Percentiles rank a stretch among this genome's conserved stretches.
phyloP scores from a whole-genome alignment of 305 asterid species.

The Salvia sclarea region DNA sequence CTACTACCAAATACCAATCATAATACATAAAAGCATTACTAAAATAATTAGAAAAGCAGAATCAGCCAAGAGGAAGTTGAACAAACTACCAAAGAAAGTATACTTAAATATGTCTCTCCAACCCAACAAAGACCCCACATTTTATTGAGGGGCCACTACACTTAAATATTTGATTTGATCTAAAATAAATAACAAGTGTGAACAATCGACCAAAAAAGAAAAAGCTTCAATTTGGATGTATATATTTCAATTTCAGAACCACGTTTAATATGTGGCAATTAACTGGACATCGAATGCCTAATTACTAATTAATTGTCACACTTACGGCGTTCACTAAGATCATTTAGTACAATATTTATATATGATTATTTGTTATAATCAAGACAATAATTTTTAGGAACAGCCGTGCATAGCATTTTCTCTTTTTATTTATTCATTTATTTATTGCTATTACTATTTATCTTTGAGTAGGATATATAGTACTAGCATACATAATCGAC shows the following conservation, averaged over 20 bases:
- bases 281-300: background rate
- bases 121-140: slow-evolving; percentile 20
- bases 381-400: too few relatives aligned
- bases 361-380: too few relatives aligned
- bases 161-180: background rate
- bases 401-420: too few relatives aligned
- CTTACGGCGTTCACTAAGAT: background rate
- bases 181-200: too few relatives aligned
- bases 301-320: background rate
- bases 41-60: slow-evolving; percentile 23
- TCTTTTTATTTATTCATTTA: too few relatives aligned
- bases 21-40: slow-evolving; percentile 37
- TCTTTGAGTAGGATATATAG: too few relatives aligned
- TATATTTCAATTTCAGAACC: background rate
- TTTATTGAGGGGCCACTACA: slow-evolving; percentile 27
- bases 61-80: slow-evolving; percentile 33
- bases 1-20: slow-evolving; percentile 58
- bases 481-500: too few relatives aligned
- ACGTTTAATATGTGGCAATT: background rate
- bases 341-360: too few relatives aligned
- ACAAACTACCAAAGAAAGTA: slow-evolving; percentile 30
- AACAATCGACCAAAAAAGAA: too few relatives aligned
- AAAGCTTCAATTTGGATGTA: background rate
- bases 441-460: too few relatives aligned
- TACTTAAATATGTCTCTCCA: slow-evolving; percentile 33